These are phyloP conservation scores for Trichoderma pleuroti DNA, from an alignment of 2,329 filamentous ascomycete genomes.

Conservation along the genomic window DNA sequence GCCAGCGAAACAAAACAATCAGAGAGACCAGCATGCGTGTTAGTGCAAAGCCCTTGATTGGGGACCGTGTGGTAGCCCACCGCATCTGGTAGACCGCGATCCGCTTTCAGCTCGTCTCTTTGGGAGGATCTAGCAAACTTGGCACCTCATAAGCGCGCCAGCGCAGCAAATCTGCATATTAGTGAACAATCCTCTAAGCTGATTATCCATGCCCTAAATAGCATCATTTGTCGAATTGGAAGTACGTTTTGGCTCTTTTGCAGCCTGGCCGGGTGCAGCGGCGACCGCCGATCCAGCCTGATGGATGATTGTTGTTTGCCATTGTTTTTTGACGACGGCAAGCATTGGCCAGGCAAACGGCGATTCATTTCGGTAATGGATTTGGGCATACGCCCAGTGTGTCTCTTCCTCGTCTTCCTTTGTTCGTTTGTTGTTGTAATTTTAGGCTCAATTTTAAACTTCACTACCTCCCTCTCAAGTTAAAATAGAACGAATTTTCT, in stretches of 20 bases:
- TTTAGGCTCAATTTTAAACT: neutral
- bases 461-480: neutral
- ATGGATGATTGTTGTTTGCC: neutral
- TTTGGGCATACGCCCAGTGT: neutral
- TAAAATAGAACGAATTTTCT: neutral
- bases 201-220: neutral
- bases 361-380: neutral
- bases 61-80: neutral
- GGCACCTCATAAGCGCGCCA: neutral
- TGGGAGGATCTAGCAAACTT: neutral
- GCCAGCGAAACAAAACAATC: neutral
- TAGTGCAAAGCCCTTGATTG: neutral
- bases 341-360: neutral
- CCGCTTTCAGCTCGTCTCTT: neutral
- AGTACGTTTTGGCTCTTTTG: neutral
- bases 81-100: neutral
- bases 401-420: neutral
- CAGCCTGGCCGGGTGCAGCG: neutral
- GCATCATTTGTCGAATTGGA: neutral
- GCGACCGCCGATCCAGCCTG: neutral
- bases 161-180: conserved; percentile 3
- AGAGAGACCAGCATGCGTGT: neutral
- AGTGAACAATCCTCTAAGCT: neutral
- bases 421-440: neutral
- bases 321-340: neutral